Percentiles rank a stretch among this genome's conserved stretches.
Conservation (phyloP, 768 basidiomycete genomes). For the Podaxis sp. region DNA sequence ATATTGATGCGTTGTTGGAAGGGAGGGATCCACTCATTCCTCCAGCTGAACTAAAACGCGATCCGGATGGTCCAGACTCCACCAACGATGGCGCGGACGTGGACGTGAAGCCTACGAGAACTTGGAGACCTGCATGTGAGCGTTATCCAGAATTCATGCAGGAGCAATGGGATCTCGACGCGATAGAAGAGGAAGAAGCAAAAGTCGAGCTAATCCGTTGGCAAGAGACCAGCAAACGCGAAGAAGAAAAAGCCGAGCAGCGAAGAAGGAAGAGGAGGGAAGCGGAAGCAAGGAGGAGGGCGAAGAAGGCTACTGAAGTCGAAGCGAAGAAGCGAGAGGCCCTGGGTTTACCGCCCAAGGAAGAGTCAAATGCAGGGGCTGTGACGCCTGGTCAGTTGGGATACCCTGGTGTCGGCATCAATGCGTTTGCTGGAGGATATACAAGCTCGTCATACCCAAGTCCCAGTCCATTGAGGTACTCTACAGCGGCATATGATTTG, state of each 20-base stretch:
- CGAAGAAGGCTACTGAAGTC: constrained; percentile 16
- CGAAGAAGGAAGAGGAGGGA: constrained; percentile 50
- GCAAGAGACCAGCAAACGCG: constrained; percentile 39
- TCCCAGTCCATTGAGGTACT: constrained; percentile 44
- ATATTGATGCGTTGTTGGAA: constrained; percentile 68
- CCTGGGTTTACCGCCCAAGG: neutral
- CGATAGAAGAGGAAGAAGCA: constrained; percentile 72
- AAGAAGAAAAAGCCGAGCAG: constrained; percentile 51
- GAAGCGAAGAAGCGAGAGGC: constrained; percentile 12
- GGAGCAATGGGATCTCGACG: constrained; percentile 80
- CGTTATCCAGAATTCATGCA: constrained; percentile 83
- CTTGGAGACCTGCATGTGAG: constrained; percentile 81
- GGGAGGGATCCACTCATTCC: constrained; percentile 16
- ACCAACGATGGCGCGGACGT: constrained; percentile 13
- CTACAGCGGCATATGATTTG: constrained; percentile 32
- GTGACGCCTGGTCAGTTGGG: neutral
- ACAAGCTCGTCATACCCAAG: constrained; percentile 30
- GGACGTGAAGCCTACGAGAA: constrained; percentile 32
- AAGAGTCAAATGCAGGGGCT: neutral
- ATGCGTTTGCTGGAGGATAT: neutral
- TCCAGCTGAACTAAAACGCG: constrained; percentile 3
- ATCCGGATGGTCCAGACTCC: neutral
- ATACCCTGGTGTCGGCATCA: neutral
- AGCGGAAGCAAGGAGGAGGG: constrained; percentile 29
- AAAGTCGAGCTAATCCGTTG: constrained; percentile 39